Base-by-base conservation (phyloP, 202 grass and related monocot genomes). In the Saccharum hybrid region DNA sequence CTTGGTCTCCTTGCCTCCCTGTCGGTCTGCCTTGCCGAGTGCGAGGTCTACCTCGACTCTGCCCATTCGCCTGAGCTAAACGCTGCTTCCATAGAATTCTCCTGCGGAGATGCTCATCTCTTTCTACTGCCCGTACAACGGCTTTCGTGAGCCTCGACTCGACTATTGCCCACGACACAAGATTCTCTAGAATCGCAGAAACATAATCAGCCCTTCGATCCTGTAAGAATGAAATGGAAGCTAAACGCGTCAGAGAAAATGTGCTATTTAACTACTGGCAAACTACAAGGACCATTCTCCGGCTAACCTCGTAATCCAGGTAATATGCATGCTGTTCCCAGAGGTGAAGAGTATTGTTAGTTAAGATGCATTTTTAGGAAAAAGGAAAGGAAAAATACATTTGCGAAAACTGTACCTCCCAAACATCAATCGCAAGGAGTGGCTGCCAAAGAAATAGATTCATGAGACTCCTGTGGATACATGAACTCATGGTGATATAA, bases 361-460 rank as follows among this genome's bases (percentile, higher is more conserved):
- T 18, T 7, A 11, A 57, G 43, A 59, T 68, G 52, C 60, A 8
- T 59, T 81, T 63, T 2, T 16, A 67, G 22, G 4, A 78, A 65
- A 56, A 61, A 19, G 18, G 46, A 72, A 82, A 3, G 63, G 26
- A 83, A 84, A 59, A 34, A 18, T 79, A 57, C 2, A 6, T 1
- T 26, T 71, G 42, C 30, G 42, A 51, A 11, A 62, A 72, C 12
- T 72, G 38, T 94, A 99, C 93, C 96, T 99, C 93, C 93, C 96
- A 99, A 88, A 96, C 81, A 89, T 99, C 93, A 62, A 96, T 89
- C 0, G 81, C 93, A 81, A 99, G 88, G 61, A 99, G 93, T 36
- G 93, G 96, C 93, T 99, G 93, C 36, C 85, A 81, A 76, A 89
- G 63, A 69, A 90, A 96, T 54, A 81, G 60, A 42, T 51, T 72